Conservation (phyloP, 495 filamentous ascomycete species). For the Saxophila tyrrhenica region DNA sequence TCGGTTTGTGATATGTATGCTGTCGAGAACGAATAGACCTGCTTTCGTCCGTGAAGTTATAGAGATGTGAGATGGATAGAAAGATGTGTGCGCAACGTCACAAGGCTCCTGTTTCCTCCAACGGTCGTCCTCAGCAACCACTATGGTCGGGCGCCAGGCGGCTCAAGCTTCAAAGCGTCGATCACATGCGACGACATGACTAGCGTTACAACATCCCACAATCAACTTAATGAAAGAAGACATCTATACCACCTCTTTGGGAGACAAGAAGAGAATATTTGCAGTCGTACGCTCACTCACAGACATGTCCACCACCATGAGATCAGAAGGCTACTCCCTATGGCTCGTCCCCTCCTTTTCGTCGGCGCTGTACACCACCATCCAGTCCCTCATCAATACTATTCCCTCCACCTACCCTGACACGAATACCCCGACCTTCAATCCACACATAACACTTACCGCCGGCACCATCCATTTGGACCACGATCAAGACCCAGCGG, state of each 20-base stretch:
- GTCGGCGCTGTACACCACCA: slow-evolving; percentile 17
- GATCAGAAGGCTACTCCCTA: slow-evolving; percentile 22
- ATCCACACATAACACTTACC: slow-evolving; percentile 29
- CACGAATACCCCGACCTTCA: slow-evolving; percentile 18
- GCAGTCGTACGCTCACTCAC: too few relatives aligned
- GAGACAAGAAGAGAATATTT: too few relatives aligned
- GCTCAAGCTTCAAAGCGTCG: background rate
- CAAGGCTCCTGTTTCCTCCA: too few relatives aligned
- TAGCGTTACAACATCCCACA: too few relatives aligned
- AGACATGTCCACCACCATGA: background rate
- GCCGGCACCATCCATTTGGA: slow-evolving; percentile 16
- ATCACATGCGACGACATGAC: too few relatives aligned
- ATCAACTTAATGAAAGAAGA: too few relatives aligned
- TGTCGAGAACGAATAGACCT: too few relatives aligned
- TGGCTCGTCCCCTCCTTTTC: slow-evolving; percentile 27
- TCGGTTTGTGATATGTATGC: background rate
- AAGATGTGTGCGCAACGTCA: too few relatives aligned
- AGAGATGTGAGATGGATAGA: too few relatives aligned
- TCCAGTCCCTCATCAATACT: slow-evolving; percentile 13
- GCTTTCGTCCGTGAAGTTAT: too few relatives aligned
- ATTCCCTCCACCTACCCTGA: slow-evolving; percentile 13
- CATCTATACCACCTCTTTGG: too few relatives aligned
- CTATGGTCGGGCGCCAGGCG: background rate
- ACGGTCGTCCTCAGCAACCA: background rate
- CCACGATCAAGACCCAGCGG: slow-evolving; percentile 20